Evolutionary conservation across 805 yeast species (phyloP), one percentile per base, ranked within the genome.

Genomic region (Kuraishia hungarica): DNA sequence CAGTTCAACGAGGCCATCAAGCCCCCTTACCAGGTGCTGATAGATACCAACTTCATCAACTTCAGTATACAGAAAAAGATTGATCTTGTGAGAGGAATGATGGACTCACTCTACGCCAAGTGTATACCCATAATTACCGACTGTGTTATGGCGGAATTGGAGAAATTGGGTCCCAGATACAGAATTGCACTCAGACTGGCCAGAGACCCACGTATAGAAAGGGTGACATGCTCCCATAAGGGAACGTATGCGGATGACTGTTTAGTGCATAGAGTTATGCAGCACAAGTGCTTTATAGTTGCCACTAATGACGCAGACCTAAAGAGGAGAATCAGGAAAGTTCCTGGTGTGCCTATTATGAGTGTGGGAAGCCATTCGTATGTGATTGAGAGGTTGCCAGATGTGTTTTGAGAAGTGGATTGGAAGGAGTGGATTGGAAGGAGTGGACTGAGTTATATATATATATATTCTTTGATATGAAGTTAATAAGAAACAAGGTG

Each of bases 211-310:
- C 78, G 98, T 64, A 86, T 94, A 43, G 80, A 89, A 62, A 79
- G 97, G 58, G 76, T 94, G 52, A 89, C 84, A 49, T 94, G 99
- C 66, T 77, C 93, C 11, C 99, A 94, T 66, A 88, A 87, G 62
- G 99, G 99, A 29, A 93, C 97, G 0, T 94, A 94, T 75, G 99
- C 99, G 28, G 99, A 94, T 82, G 99, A 94, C 71, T 94, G 99
- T 70, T 68, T 94, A 8, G 98, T 94, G 19, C 84, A 87, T 67
- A 79, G 99, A 62, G 96, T 94, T 6, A 79, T 93, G 69, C 97
- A 93, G 66, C 98, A 94, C 73, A 94, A 94, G 68, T 94, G 99
- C 72, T 94, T 83, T 65, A 92, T 94, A 55, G 97, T 94, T 43
- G 99, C 99, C 52, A 93, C 98, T 1, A 94, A 93, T 68, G 99